Base-by-base conservation (phyloP, 1,284 basidiomycete species). In the Jaminaea rosea region DNA sequence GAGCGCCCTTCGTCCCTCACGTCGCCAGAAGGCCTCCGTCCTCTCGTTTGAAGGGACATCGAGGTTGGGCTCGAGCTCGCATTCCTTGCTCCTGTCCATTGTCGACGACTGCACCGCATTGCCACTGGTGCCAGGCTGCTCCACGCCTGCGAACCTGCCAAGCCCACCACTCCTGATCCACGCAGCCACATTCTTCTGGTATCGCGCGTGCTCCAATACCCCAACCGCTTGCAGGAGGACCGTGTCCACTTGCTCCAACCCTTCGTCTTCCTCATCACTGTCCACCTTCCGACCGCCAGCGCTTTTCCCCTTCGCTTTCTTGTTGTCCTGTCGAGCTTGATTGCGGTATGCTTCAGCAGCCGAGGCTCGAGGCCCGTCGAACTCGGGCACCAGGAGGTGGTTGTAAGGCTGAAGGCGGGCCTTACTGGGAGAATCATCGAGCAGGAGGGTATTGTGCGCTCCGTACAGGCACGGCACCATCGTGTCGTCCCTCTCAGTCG, bases 361-460 rank as follows among this genome's bases (percentile, higher is more conserved):
- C 13, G 26, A 31, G 10, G 52, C 50, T 6, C 29, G 23, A n/a
- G 4, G 19, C 10, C 19, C 26, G 32, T 52, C 65, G 44, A 65
- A 73, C 27, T 69, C 69, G 2, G 63, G 63, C 5, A 73, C 59
- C 23, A 62, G 26, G 23, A 73, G 31, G 26, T 71, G 67, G 44
- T 71, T 73, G 42, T 46, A 85, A 0, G 87, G 88, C 65, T 91
- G 88, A 26, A 86, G 75, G 17, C 77, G 78, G 0, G 86, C 87
- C 70, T 91, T 91, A 39, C 78, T 77, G 6, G 81, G 80, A 2
- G 86, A 87, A 69, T 91, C 88, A 66, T 91, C 88, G 13, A 91
- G 78, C 15, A 91, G 79, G 17, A 91, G 73, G 0, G 88, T 89
- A 1, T 85, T 84, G 0, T 83, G 80, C 0, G 82, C 84, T 62